Evolutionary conservation across 1,139 yeast genomes (phyloP), one percentile per base, ranked within the genome.

Genomic region (Lodderomyces oxycetoniae): DNA sequence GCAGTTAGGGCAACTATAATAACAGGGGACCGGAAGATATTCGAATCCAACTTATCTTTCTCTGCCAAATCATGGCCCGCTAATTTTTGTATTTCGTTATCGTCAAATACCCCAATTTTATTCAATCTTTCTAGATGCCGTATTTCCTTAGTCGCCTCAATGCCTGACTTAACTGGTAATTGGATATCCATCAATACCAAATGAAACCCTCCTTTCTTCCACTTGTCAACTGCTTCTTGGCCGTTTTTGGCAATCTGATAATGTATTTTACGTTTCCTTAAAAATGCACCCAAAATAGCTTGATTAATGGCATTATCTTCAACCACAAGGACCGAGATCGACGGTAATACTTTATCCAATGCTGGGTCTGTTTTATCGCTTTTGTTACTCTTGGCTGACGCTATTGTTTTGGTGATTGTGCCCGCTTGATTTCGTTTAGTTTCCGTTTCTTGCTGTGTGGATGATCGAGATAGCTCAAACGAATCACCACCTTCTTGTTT

Each of bases 1-100:
- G 98, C 98, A 1, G 98, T 91, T 35, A 91, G 64, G 0, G 98
- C 98, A 22, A 91, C 98, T 37, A 91, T 89, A 38, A 91, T 91
- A 17, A 91, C 96, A 0, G 98, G 97, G 0, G 95, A 83, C 44
- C 87, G 68, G 59, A 88, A 86, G 12, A 73, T 58, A 9, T 67
- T 61, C 30, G 75, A 56, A 46, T 85, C 88, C 9, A 86, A 57
- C 28, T 61, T 64, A 26, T 71, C 74, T 5, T 58, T 59, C 7
- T 51, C 61, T 20, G 48, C 48, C 9, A 66, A 43, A 17, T 54
- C 56, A 5, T 48, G 40, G 4, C 49, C 43, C 10, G 50, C 46
- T 12, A 48, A 46, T 28, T 52, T 53, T 4, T 45, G 45, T 19
- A 61, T 47, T 34, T 67, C 73, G 37, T 61, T 59, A 35, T 68